A percentile compares a stretch with the other conserved stretches of the same genome.
Conservation (phyloP, 768 basidiomycete species). For the Boletus rufocinnamomeus region DNA sequence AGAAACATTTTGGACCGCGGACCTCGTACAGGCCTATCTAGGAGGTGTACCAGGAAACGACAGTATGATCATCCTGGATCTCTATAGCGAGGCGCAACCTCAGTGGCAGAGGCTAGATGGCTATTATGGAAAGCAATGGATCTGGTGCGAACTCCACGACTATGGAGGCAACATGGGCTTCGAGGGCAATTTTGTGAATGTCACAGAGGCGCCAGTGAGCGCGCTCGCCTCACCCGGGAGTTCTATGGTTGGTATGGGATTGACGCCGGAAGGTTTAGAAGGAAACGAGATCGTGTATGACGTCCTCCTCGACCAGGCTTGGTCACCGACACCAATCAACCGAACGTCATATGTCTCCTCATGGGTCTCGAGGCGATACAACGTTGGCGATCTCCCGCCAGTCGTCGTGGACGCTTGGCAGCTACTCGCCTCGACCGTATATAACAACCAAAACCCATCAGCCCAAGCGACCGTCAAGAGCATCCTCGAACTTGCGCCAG, state of each 20-base stretch:
- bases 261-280: constrained; percentile 43
- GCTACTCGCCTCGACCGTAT: constrained; percentile 40
- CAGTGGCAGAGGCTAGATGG: constrained; percentile 43
- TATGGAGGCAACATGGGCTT: constrained; percentile 42
- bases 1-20: constrained; percentile 41
- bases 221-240: constrained; percentile 34
- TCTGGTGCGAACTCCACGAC: constrained; percentile 45
- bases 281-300: constrained; percentile 48
- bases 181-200: constrained; percentile 39
- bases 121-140: constrained; percentile 44
- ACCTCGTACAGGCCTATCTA: constrained; percentile 42
- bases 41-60: constrained; percentile 39
- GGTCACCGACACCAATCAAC: constrained; percentile 38
- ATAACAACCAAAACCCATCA: constrained; percentile 37
- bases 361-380: constrained; percentile 41
- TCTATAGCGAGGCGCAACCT: constrained; percentile 42
- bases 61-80: constrained; percentile 44
- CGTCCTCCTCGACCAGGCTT: constrained; percentile 43
- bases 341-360: constrained; percentile 34
- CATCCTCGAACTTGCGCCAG: constrained; percentile 40
- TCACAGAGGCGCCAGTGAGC: constrained; percentile 35
- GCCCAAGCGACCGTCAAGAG: constrained; percentile 40
- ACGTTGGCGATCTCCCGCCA: constrained; percentile 27
- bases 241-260: constrained; percentile 42
- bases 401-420: constrained; percentile 38